Evolutionary conservation across 23 red algal species (phyloP).

Genomic region (Gracilaria caudata): DNA sequence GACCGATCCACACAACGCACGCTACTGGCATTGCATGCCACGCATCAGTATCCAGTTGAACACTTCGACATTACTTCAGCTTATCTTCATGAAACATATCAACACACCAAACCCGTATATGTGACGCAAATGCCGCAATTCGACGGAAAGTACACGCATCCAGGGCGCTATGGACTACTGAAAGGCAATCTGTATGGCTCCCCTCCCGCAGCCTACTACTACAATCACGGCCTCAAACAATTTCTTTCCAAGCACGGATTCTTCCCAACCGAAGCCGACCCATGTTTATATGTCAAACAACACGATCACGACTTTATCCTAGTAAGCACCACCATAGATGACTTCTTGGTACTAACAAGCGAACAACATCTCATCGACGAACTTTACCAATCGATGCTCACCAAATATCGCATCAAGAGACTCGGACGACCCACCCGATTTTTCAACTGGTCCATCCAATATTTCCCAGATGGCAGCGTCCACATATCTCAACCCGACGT

Average conservation of each 20-base stretch:
- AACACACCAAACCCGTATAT: neutral
- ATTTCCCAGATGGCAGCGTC: neutral
- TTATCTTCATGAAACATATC: conserved; percentile 13
- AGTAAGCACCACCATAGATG: neutral
- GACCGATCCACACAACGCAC: conserved; percentile 15
- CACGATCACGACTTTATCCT: no score
- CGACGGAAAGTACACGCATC: neutral
- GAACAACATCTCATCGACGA: conserved; percentile 25
- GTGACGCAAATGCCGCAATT: conserved; percentile 5
- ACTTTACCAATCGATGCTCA: neutral
- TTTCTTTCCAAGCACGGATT: neutral
- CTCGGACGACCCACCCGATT: neutral
- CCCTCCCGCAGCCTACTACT: neutral
- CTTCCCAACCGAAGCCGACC: no score
- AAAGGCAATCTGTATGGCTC: neutral
- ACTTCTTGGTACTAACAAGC: neutral
- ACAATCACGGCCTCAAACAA: neutral
- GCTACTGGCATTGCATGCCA: conserved; percentile 21
- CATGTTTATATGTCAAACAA: no score
- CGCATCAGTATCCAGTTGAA: neutral
- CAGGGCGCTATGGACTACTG: neutral
- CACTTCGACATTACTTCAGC: conserved; percentile 26
- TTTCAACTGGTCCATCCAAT: neutral
- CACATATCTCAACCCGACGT: neutral
- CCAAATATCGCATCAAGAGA: conserved; percentile 14